Evolutionary conservation across 441 rosid genomes (phyloP).

Genomic region (Lepidium campestre): DNA sequence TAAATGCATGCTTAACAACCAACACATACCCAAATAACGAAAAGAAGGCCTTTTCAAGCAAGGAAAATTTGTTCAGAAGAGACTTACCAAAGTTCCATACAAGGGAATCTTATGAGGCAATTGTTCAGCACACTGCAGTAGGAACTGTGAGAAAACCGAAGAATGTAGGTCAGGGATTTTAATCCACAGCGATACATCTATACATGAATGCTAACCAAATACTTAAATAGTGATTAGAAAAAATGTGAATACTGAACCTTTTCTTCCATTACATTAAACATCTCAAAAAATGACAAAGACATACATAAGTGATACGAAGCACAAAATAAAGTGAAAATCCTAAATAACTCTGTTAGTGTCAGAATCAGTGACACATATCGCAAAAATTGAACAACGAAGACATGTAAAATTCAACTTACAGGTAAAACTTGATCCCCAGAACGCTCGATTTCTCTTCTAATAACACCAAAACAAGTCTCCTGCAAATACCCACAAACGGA

Average conservation of each 20-base stretch:
- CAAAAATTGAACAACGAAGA: not conserved
- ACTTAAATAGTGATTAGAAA: not conserved
- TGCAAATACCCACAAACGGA: conserved; percentile 23
- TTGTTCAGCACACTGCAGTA: conserved; percentile 79
- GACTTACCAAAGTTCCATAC: conserved; percentile 81
- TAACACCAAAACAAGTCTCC: conserved; percentile 83
- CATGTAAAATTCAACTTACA: conserved; percentile 30
- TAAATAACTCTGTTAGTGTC: not conserved
- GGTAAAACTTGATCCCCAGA: conserved; percentile 54
- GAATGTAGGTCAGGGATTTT: not conserved
- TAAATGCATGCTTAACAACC: not conserved
- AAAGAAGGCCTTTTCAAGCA: not conserved
- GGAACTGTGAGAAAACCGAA: conserved; percentile 41
- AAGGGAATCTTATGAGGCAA: conserved; percentile 96
- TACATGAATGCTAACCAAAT: not conserved
- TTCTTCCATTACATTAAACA: not conserved
- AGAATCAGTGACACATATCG: not conserved
- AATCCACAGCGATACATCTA: not conserved
- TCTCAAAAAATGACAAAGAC: not conserved
- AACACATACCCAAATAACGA: not conserved
- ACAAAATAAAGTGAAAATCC: not conserved
- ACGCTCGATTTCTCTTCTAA: conserved; percentile 85
- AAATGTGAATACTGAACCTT: not conserved
- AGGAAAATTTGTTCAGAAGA: not conserved
- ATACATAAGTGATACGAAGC: not conserved